Evolutionary conservation across 202 grass and related monocot genomes (phyloP).

Genomic region (Setaria italica): DNA sequence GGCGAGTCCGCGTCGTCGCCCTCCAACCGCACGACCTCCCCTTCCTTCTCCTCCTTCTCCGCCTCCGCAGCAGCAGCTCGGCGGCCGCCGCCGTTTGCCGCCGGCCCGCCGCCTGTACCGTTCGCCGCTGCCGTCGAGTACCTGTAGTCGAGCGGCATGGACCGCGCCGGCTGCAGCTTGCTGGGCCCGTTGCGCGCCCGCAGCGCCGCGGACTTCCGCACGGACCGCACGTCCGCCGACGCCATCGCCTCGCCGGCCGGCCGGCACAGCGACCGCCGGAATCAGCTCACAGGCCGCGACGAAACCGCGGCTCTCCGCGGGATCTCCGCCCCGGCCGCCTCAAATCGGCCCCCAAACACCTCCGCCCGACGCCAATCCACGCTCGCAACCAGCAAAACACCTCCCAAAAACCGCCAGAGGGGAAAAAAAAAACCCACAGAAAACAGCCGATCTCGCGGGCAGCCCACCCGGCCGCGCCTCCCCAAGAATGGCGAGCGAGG

Average conservation of each 20-base stretch:
- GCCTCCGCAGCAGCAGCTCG: constrained; percentile 12
- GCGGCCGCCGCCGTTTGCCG: constrained; percentile 44
- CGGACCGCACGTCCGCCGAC: constrained; percentile 58
- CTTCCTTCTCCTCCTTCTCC: constrained; percentile 28
- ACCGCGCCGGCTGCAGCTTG: constrained; percentile 66
- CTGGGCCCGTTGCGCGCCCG: constrained; percentile 51
- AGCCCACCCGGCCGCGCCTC: background rate
- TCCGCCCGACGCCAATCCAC: constrained; percentile 37
- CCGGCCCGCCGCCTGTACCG: background rate
- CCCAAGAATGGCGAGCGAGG: constrained; percentile 23
- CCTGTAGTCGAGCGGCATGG: constrained; percentile 70
- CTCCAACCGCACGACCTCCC: constrained; percentile 46
- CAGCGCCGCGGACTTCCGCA: constrained; percentile 54
- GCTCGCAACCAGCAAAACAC: background rate
- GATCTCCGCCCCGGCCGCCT: constrained; percentile 44
- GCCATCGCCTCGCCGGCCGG: constrained; percentile 58
- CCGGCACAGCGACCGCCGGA: background rate
- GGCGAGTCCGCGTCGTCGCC: constrained; percentile 62
- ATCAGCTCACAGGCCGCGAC: background rate
- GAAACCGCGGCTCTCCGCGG: constrained; percentile 4
- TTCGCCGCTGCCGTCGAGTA: constrained; percentile 23
- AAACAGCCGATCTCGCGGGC: constrained; percentile 40
- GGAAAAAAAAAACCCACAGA: background rate
- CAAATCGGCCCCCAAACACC: constrained; percentile 37
- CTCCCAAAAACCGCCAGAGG: background rate